These are phyloP conservation scores for Pythium aquatile DNA, from an alignment of 352 stramenopile genomes.

Conservation along the genomic window DNA sequence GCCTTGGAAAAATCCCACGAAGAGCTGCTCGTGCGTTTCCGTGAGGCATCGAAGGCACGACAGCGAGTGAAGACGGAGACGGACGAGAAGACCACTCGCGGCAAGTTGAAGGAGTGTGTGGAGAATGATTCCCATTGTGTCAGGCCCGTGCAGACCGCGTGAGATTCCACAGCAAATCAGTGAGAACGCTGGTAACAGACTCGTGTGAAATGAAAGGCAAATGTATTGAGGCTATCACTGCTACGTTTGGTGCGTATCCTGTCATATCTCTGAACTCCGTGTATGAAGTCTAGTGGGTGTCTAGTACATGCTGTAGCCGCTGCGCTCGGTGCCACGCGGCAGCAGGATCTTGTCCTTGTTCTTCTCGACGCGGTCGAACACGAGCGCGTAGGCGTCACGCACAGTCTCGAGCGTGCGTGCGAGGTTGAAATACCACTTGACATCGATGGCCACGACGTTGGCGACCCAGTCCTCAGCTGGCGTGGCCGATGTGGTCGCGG, in stretches of 20 bases:
- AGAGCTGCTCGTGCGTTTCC: slow-evolving; percentile 23
- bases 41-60: slow-evolving; percentile 12
- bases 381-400: slow-evolving; percentile 76
- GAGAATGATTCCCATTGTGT: not conserved
- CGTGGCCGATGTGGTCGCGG: slow-evolving; percentile 31
- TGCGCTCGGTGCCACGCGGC: slow-evolving; percentile 63
- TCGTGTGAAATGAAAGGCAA: not conserved
- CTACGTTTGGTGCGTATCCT: not conserved
- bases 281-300: slow-evolving; percentile 1
- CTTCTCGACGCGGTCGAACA: slow-evolving; percentile 66
- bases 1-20: slow-evolving; percentile 15
- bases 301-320: slow-evolving; percentile 84
- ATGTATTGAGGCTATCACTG: not conserved
- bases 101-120: not conserved
- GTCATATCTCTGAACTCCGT: not conserved
- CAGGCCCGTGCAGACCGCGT: not conserved
- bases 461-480: slow-evolving; percentile 58
- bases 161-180: not conserved
- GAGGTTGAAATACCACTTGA: slow-evolving; percentile 87
- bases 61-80: not conserved
- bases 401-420: slow-evolving; percentile 63
- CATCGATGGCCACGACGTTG: slow-evolving; percentile 67
- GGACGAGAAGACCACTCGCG: not conserved
- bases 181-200: not conserved
- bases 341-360: slow-evolving; percentile 83